Percentiles rank a stretch among this genome's conserved stretches.
phyloP scores from a whole-genome alignment of 441 rosid genomes.

The Jatropha podagrica region DNA sequence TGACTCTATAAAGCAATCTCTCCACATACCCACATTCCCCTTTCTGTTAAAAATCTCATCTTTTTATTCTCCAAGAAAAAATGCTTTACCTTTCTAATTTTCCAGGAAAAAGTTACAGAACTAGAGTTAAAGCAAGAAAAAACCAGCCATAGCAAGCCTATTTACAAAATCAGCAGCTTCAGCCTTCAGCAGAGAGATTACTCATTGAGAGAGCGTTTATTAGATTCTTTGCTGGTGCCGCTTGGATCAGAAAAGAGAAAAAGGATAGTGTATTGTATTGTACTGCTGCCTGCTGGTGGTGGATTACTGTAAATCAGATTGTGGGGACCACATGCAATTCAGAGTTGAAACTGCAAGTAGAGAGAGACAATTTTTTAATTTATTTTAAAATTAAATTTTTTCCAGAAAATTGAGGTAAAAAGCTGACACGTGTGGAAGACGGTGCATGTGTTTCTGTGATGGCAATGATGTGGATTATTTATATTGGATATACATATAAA shows the following conservation, averaged over 20 bases:
- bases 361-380: neutral
- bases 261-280: neutral
- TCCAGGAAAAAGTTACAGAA: neutral
- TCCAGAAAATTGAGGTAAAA: slow-evolving; percentile 3
- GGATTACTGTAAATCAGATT: neutral
- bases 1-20: slow-evolving; percentile 38
- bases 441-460: slow-evolving; percentile 36
- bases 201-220: neutral
- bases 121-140: neutral
- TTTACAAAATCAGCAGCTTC: neutral
- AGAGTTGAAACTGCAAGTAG: neutral
- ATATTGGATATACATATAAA: too few species aligned
- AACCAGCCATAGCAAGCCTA: neutral
- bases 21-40: slow-evolving; percentile 34
- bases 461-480: slow-evolving; percentile 11
- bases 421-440: slow-evolving; percentile 17
- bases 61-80: slow-evolving; percentile 15
- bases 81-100: neutral
- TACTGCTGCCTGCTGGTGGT: neutral
- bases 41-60: slow-evolving; percentile 29
- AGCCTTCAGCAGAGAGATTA: neutral
- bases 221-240: neutral
- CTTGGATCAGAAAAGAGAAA: neutral
- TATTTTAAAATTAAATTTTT: too few species aligned
- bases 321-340: slow-evolving; percentile 10